These are phyloP conservation scores for Russula foetens DNA, from an alignment of 768 basidiomycete genomes.

Conservation along the genomic window DNA sequence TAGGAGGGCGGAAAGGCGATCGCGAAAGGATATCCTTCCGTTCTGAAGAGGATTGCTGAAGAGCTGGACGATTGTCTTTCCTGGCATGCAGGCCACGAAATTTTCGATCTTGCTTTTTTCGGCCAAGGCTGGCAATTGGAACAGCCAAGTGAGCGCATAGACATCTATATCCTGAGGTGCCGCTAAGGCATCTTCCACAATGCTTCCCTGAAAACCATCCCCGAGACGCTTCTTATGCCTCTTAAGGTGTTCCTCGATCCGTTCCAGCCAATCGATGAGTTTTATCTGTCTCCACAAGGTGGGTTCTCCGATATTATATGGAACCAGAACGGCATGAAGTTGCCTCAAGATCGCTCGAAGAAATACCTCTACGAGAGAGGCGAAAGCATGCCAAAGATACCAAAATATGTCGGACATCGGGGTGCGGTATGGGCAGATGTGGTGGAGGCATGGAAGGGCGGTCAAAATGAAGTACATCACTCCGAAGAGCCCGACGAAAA, in stretches of 20 bases:
- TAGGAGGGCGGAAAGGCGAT: neutral
- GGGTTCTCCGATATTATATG: neutral
- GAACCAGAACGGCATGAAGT: neutral
- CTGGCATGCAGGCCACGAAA: neutral
- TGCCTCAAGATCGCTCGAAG: neutral
- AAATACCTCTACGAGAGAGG: neutral
- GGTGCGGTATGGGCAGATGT: conserved; percentile 15
- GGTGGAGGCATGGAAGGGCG: conserved; percentile 6
- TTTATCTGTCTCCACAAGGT: neutral
- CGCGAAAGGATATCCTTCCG: neutral
- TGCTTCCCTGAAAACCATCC: neutral
- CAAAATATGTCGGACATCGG: conserved; percentile 9
- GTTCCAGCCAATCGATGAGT: neutral
- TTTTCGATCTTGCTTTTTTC: neutral
- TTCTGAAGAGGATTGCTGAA: neutral
- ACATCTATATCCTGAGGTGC: neutral
- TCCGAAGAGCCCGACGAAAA: neutral
- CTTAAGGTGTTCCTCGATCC: neutral
- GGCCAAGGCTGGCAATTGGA: neutral
- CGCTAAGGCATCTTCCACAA: neutral
- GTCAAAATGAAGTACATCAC: conserved; percentile 5
- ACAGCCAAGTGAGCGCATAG: neutral
- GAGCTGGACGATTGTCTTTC: neutral
- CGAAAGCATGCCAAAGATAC: neutral
- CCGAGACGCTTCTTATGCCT: neutral